Evolutionary conservation across 768 basidiomycete species (phyloP).

Genomic region (Boletus rufocinnamomeus): DNA sequence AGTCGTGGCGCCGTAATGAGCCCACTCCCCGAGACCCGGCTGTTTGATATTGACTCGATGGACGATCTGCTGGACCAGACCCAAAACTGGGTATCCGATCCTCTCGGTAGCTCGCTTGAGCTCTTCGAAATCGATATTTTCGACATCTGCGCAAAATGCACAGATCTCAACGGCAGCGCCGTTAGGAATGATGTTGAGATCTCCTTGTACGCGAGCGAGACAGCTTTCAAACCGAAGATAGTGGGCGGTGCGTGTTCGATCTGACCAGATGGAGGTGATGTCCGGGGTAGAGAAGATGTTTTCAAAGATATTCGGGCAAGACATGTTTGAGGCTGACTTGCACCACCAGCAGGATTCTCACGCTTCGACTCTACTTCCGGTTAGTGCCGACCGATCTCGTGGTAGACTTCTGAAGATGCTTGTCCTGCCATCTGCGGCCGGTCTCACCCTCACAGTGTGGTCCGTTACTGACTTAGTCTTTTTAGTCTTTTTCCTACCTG

Average conservation of each 20-base stretch:
- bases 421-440: too few relatives aligned
- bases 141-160: slow-evolving; percentile 36
- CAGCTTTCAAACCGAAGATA: slow-evolving; percentile 36
- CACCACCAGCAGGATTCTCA: too few relatives aligned
- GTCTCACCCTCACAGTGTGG: too few relatives aligned
- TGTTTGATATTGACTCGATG: slow-evolving; percentile 35
- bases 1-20: slow-evolving; percentile 51
- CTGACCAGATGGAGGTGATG: slow-evolving; percentile 44
- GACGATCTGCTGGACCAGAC: slow-evolving; percentile 47
- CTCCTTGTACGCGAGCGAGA: slow-evolving; percentile 41
- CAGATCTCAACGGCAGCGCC: slow-evolving; percentile 40
- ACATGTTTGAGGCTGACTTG: slow-evolving; percentile 6
- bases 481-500: too few relatives aligned
- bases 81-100: slow-evolving; percentile 49
- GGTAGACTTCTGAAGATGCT: too few relatives aligned
- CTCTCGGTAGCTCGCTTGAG: slow-evolving; percentile 41
- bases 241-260: slow-evolving; percentile 25
- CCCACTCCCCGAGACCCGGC: slow-evolving; percentile 46
- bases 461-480: too few relatives aligned
- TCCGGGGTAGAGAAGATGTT: slow-evolving; percentile 43
- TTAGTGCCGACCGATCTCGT: too few relatives aligned
- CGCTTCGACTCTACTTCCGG: too few relatives aligned
- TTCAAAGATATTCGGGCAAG: slow-evolving; percentile 34
- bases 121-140: slow-evolving; percentile 41
- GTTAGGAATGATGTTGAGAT: slow-evolving; percentile 41